A percentile compares a stretch with the other conserved stretches of the same genome.
Conservation (phyloP, 805 yeast species). For the Zygotorulaspora florentina region DNA sequence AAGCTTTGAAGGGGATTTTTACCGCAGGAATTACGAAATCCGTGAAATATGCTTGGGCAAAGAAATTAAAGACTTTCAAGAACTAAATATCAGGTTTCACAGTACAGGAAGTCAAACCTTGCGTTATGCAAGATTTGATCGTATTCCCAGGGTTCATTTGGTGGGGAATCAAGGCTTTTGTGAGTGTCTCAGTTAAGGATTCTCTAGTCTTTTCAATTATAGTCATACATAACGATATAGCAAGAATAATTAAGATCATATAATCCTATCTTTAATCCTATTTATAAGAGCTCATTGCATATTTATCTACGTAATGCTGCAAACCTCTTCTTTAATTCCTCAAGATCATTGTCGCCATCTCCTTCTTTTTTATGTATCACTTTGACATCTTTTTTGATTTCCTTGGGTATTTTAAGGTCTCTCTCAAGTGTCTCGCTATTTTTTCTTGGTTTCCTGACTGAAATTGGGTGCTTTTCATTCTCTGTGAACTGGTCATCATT, state of each 20-base stretch:
- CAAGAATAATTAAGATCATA: too few species aligned
- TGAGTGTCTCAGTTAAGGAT: too few species aligned
- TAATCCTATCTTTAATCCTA: background rate
- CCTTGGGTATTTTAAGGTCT: constrained; percentile 40
- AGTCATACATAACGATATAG: too few species aligned
- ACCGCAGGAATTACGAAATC: constrained; percentile 82
- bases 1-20: constrained; percentile 74
- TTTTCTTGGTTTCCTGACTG: constrained; percentile 41
- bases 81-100: background rate
- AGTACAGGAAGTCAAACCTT: background rate
- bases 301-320: constrained; percentile 61
- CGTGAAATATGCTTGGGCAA: constrained; percentile 70
- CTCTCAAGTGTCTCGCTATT: constrained; percentile 40
- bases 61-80: constrained; percentile 41
- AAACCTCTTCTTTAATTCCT: constrained; percentile 63
- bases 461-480: constrained; percentile 38
- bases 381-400: constrained; percentile 37
- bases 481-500: constrained; percentile 27
- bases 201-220: too few species aligned
- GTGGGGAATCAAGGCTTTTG: background rate
- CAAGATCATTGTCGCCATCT: constrained; percentile 47
- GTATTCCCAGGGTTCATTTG: background rate
- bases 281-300: background rate
- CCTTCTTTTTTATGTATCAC: constrained; percentile 23
- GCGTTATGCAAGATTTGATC: too few species aligned